These are phyloP conservation scores for Tricholoma furcatifolium DNA, from an alignment of 768 basidiomycete genomes.

Conservation along the genomic window DNA sequence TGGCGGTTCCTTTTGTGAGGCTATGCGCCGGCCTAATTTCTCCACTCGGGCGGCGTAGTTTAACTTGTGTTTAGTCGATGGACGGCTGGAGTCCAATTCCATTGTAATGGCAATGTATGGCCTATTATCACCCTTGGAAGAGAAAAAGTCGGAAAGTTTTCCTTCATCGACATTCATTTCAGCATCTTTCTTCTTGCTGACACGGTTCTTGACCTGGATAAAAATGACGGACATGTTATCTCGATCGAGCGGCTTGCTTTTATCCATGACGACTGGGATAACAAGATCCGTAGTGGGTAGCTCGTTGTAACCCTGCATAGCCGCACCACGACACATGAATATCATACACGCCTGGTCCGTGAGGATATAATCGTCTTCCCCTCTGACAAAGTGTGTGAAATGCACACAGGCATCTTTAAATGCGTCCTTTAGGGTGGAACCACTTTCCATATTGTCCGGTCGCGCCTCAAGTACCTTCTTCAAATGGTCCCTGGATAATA, in stretches of 20 bases:
- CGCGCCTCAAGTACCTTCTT: neutral
- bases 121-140: neutral
- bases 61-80: too few relatives aligned
- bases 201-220: neutral
- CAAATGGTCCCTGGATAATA: neutral
- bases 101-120: too few relatives aligned
- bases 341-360: neutral
- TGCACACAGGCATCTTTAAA: neutral
- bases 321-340: neutral
- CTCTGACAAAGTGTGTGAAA: slow-evolving; percentile 2
- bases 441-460: neutral
- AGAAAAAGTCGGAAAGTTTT: neutral
- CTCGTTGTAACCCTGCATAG: neutral
- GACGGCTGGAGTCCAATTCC: too few relatives aligned
- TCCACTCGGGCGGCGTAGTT: too few relatives aligned
- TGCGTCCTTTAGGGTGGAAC: slow-evolving; percentile 1
- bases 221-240: neutral
- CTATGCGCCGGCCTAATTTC: too few relatives aligned
- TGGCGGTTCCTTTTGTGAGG: too few relatives aligned
- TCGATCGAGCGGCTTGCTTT: neutral
- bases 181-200: too few relatives aligned
- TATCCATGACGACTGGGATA: neutral
- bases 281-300: neutral
- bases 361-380: neutral
- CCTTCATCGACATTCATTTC: slow-evolving; percentile 2